These are phyloP conservation scores for Turnera subulata DNA, from an alignment of 345 rosid genomes.

Conservation along the genomic window DNA sequence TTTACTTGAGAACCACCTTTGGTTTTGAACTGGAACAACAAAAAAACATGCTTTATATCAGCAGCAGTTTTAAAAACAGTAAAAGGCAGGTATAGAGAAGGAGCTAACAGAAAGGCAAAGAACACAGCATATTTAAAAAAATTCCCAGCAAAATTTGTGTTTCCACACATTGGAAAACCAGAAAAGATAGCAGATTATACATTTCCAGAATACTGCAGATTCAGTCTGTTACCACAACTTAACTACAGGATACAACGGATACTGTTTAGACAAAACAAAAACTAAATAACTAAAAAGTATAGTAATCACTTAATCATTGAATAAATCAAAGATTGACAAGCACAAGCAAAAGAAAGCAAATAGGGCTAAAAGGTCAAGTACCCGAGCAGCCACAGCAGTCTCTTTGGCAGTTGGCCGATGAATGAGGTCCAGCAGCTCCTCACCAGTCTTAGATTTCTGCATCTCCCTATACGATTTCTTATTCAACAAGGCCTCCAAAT, in stretches of 20 bases:
- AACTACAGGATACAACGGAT: not conserved
- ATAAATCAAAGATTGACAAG: slow-evolving; percentile 5
- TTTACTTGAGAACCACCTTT: slow-evolving; percentile 97
- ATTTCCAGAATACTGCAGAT: too few species aligned
- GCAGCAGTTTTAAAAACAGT: too few species aligned
- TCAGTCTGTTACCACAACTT: not conserved
- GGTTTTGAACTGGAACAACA: slow-evolving; percentile 70
- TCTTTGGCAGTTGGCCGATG: slow-evolving; percentile 92
- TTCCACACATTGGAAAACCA: too few species aligned
- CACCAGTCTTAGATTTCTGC: slow-evolving; percentile 85
- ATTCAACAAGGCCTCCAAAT: slow-evolving; percentile 75
- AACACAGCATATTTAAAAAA: not conserved
- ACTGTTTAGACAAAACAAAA: too few species aligned
- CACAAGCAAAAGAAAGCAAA: not conserved
- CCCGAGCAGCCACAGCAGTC: slow-evolving; percentile 95
- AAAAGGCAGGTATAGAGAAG: not conserved
- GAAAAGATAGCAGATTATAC: too few species aligned
- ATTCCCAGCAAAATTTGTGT: not conserved
- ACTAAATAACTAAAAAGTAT: too few species aligned
- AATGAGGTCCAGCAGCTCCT: slow-evolving; percentile 84
- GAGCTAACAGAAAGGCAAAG: slow-evolving; percentile 3
- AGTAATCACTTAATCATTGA: too few species aligned
- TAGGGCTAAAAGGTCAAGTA: slow-evolving; percentile 15
- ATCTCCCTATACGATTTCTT: slow-evolving; percentile 87
- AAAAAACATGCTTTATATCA: too few species aligned